Evolutionary conservation across 1,284 basidiomycete species (phyloP).

Genomic region (Schizophyllum amplum): DNA sequence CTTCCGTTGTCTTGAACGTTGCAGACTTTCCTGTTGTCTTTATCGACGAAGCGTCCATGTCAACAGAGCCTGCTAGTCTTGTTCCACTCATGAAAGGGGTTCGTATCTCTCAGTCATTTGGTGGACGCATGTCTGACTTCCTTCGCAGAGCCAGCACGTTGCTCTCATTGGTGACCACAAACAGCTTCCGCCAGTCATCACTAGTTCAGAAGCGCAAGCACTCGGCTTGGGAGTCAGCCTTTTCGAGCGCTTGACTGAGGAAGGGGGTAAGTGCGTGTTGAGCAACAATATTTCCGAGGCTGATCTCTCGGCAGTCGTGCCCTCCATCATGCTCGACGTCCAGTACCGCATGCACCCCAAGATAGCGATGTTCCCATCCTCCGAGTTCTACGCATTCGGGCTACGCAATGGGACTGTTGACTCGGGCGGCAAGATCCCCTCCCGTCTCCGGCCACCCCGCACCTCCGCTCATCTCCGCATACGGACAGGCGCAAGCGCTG

Average conservation of each 20-base stretch:
- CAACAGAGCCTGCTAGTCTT: constrained; percentile 83
- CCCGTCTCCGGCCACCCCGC: constrained; percentile 48
- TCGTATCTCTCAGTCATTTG: constrained; percentile 24
- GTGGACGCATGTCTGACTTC: constrained; percentile 12
- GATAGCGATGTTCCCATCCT: constrained; percentile 80
- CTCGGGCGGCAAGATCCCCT: constrained; percentile 40
- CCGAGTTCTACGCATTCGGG: constrained; percentile 71
- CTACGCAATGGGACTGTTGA: constrained; percentile 71
- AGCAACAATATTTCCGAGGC: constrained; percentile 4
- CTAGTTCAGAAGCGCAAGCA: constrained; percentile 59
- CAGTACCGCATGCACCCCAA: constrained; percentile 95
- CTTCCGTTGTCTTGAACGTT: constrained; percentile 46
- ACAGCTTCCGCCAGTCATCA: constrained; percentile 89
- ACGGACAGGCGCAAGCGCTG: constrained; percentile 13
- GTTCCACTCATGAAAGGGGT: constrained; percentile 88
- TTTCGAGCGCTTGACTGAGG: constrained; percentile 82
- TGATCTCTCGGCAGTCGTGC: constrained; percentile 43
- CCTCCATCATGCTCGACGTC: constrained; percentile 82
- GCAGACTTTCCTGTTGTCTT: constrained; percentile 92
- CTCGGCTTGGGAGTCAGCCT: constrained; percentile 75
- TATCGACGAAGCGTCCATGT: constrained; percentile 91
- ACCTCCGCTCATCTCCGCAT: constrained; percentile 39
- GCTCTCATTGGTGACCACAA: constrained; percentile 95
- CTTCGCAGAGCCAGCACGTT: constrained; percentile 63
- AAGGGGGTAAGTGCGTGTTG: constrained; percentile 48